phyloP scores from a whole-genome alignment of 495 filamentous ascomycete genomes.

The Pseudomonodictys pantanalensis region DNA sequence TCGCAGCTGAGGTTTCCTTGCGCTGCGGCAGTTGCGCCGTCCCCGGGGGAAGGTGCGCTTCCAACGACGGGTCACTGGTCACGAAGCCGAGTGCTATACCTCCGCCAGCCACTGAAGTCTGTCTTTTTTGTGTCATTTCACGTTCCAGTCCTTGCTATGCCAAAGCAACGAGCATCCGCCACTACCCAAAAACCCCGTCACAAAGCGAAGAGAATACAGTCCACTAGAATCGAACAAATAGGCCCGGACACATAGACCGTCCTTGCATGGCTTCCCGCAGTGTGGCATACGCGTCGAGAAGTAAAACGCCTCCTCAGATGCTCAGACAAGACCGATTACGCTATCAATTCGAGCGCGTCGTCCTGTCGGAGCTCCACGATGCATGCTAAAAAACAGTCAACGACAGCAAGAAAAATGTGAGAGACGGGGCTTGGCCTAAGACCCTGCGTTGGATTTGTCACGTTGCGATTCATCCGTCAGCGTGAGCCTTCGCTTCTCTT shows the following conservation, averaged over 20 bases:
- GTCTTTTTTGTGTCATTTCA: too few species aligned
- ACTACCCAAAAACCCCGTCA: background rate
- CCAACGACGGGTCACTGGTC: too few species aligned
- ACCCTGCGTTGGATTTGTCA: conserved; percentile 25
- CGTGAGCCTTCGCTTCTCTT: conserved; percentile 38
- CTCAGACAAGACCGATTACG: conserved; percentile 24
- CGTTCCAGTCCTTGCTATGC: too few species aligned
- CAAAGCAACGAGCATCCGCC: too few species aligned
- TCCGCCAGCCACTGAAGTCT: too few species aligned
- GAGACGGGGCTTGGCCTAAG: conserved; percentile 1
- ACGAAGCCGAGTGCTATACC: too few species aligned
- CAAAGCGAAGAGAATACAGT: background rate
- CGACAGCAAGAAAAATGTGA: background rate
- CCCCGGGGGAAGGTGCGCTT: too few species aligned
- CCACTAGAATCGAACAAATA: too few species aligned
- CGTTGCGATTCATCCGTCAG: conserved; percentile 30
- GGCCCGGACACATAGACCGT: too few species aligned
- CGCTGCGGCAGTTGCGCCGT: too few species aligned
- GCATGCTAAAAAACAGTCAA: conserved; percentile 28
- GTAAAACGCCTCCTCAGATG: conserved; percentile 13
- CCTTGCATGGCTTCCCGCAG: background rate
- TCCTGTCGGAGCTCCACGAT: conserved; percentile 28
- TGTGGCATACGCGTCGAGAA: background rate
- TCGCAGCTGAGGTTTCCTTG: too few species aligned
- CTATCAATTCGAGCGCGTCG: conserved; percentile 25